phyloP scores from a whole-genome alignment of 1,284 basidiomycete species.

The Ceratobasidium sp. region DNA sequence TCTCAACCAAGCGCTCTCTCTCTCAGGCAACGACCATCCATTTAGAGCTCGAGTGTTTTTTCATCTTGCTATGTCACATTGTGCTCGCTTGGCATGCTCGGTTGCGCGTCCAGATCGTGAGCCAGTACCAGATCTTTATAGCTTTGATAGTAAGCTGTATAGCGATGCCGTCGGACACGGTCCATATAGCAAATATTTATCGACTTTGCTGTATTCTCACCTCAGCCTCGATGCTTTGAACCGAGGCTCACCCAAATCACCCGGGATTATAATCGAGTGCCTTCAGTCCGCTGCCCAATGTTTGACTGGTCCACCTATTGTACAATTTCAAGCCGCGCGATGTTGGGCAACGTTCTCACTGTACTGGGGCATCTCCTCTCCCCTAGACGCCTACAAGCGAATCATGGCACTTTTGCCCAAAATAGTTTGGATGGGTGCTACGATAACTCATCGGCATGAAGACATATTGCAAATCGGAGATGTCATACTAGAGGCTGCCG shows the following conservation, averaged over 20 bases:
- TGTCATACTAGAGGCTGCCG: conserved; percentile 1
- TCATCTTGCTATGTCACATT: too few relatives aligned
- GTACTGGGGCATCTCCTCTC: background rate
- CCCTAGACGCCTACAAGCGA: background rate
- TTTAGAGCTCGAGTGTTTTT: too few relatives aligned
- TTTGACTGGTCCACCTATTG: background rate
- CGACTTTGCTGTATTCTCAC: background rate
- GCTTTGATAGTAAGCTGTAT: too few relatives aligned
- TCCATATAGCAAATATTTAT: too few relatives aligned
- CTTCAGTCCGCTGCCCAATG: background rate
- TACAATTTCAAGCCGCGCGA: background rate
- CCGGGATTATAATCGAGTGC: background rate
- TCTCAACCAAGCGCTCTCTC: background rate
- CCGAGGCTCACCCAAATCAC: too few relatives aligned
- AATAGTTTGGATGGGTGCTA: conserved; percentile 6
- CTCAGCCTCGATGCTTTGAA: background rate
- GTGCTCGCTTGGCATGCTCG: too few relatives aligned
- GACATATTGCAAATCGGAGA: background rate
- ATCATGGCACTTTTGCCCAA: conserved; percentile 1
- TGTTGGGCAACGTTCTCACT: background rate
- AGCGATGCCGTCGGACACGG: too few relatives aligned
- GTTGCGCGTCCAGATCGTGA: too few relatives aligned
- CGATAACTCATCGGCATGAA: background rate
- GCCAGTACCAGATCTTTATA: too few relatives aligned
- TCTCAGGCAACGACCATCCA: background rate